Conservation (phyloP, 495 filamentous ascomycete species). For the Lasiosphaeria miniovina region DNA sequence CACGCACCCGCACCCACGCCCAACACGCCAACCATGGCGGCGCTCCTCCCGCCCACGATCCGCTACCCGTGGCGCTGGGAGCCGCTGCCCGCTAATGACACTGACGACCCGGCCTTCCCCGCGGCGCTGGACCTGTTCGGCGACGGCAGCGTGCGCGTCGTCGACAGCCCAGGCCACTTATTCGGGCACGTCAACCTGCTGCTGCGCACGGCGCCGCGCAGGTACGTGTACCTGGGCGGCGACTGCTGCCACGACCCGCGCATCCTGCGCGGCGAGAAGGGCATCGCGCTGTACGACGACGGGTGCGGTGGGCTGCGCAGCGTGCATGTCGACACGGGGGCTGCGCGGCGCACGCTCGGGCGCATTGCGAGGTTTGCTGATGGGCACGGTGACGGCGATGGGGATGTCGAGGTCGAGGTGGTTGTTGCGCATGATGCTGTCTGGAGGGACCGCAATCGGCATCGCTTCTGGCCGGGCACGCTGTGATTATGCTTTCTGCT, state of each 20-base stretch:
- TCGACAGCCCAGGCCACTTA: conserved; percentile 48
- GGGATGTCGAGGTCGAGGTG: conserved; percentile 35
- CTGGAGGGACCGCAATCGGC: conserved; percentile 38
- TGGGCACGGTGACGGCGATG: conserved; percentile 7
- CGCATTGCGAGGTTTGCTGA: conserved; percentile 23
- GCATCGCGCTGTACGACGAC: conserved; percentile 44
- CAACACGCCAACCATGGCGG: background rate
- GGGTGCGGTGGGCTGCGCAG: conserved; percentile 33
- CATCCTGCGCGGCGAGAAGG: conserved; percentile 39
- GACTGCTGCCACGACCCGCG: conserved; percentile 48
- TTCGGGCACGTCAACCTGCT: conserved; percentile 49
- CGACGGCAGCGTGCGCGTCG: conserved; percentile 37
- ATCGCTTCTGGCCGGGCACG: conserved; percentile 32
- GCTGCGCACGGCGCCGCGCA: conserved; percentile 21
- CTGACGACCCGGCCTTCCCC: conserved; percentile 17
- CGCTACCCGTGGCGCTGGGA: too few species aligned
- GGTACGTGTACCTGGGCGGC: conserved; percentile 44
- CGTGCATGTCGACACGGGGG: conserved; percentile 39
- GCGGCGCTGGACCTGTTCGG: conserved; percentile 42
- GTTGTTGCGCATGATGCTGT: conserved; percentile 45
- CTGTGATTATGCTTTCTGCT: conserved; percentile 16
- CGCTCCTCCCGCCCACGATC: too few species aligned
- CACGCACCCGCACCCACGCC: conserved; percentile 20
- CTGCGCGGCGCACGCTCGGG: conserved; percentile 34
- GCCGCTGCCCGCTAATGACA: too few species aligned